These are phyloP conservation scores for Teunomyces atbi DNA, from an alignment of 805 yeast genomes.

Conservation along the genomic window DNA sequence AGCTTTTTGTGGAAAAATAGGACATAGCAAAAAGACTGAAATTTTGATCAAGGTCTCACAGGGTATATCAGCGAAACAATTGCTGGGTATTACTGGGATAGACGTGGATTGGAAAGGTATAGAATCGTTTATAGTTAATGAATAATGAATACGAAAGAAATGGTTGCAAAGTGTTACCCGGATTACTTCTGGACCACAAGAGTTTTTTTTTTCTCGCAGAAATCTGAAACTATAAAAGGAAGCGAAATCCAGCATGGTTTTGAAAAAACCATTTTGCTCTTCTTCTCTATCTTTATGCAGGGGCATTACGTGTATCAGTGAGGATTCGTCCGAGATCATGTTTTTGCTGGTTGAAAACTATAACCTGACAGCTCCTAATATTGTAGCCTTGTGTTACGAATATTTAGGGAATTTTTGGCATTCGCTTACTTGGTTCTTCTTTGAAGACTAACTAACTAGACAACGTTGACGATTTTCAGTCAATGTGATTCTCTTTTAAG, in stretches of 20 bases:
- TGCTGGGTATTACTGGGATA: not conserved
- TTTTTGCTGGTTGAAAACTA: conserved; percentile 99
- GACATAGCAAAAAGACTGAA: conserved; percentile 14
- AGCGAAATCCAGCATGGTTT: conserved; percentile 5
- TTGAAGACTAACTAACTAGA: conserved; percentile 24
- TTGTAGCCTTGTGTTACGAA: conserved; percentile 46
- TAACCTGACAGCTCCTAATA: conserved; percentile 84
- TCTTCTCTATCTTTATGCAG: conserved; percentile 91
- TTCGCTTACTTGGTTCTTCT: conserved; percentile 25
- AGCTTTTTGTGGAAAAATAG: conserved; percentile 12
- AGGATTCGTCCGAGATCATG: conserved; percentile 99
- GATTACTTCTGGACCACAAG: not conserved
- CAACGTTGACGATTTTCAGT: not conserved
- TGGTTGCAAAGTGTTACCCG: conserved; percentile 9
- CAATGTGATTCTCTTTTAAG: conserved; percentile 14
- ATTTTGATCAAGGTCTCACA: not conserved
- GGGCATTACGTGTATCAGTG: conserved; percentile 99
- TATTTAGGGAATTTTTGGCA: conserved; percentile 78
- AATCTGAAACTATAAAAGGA: conserved; percentile 13
- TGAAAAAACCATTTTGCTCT: conserved; percentile 11
- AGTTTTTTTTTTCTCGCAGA: not conserved
- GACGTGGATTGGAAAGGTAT: conserved; percentile 1
- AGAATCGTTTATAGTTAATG: conserved; percentile 2
- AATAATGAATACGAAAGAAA: not conserved
- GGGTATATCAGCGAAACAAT: not conserved